These are phyloP conservation scores for Chalara sp. DNA, from an alignment of 2,329 filamentous ascomycete species.

Conservation along the genomic window DNA sequence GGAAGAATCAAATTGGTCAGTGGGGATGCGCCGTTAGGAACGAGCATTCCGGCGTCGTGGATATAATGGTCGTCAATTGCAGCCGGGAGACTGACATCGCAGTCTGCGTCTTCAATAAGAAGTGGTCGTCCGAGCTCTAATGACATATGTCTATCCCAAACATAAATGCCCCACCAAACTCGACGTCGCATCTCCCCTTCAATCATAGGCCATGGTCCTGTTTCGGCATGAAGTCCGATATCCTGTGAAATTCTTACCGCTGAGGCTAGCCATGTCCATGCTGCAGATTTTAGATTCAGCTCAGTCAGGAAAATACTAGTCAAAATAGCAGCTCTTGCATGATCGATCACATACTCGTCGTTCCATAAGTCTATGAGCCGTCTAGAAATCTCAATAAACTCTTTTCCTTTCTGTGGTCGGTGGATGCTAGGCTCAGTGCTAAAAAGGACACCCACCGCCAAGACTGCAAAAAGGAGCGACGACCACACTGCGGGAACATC, in stretches of 20 bases:
- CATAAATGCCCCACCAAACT: conserved; percentile 92
- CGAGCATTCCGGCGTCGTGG: conserved; percentile 47
- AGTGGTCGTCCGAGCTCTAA: conserved; percentile 76
- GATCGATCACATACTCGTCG: conserved; percentile 69
- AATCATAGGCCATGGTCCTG: conserved; percentile 63
- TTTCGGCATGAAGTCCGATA: conserved; percentile 71
- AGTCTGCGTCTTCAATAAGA: conserved; percentile 81
- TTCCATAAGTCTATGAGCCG: conserved; percentile 73
- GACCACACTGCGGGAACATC: conserved; percentile 64
- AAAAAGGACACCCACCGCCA: conserved; percentile 78
- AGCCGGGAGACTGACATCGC: conserved; percentile 74
- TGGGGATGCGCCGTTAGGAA: conserved; percentile 44
- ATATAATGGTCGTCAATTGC: conserved; percentile 77
- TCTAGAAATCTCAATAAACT: conserved; percentile 66
- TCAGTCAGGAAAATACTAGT: conserved; percentile 77
- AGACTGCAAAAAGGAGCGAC: conserved; percentile 73
- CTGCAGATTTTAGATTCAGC: conserved; percentile 77
- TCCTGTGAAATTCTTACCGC: conserved; percentile 79
- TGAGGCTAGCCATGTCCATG: conserved; percentile 78
- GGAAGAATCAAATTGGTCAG: conserved; percentile 68
- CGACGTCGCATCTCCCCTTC: conserved; percentile 82
- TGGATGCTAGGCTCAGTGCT: conserved; percentile 48
- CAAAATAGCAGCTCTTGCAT: conserved; percentile 66
- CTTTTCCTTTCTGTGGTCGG: conserved; percentile 47
- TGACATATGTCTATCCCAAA: conserved; percentile 75